Conservation (phyloP, 495 filamentous ascomycete species). For the Bombardia bombarda region DNA sequence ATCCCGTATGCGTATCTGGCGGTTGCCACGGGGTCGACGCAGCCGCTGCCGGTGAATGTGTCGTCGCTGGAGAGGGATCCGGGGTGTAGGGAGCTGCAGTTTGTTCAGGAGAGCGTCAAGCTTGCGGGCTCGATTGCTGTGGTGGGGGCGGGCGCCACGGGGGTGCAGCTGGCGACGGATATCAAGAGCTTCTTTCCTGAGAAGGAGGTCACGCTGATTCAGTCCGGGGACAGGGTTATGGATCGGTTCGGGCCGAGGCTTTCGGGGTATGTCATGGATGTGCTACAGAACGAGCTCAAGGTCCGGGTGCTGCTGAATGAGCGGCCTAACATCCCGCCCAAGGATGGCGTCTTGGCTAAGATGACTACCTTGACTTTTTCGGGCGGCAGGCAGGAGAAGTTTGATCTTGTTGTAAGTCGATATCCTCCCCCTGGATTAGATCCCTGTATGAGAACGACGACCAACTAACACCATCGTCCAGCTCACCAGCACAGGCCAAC, state of each 20-base stretch:
- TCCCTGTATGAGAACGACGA: background rate
- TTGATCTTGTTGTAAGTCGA: conserved; percentile 31
- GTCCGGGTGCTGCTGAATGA: conserved; percentile 34
- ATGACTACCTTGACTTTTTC: conserved; percentile 15
- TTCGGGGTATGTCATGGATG: conserved; percentile 35
- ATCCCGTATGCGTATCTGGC: conserved; percentile 48
- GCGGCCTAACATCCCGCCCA: conserved; percentile 10
- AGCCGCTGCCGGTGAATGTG: conserved; percentile 42
- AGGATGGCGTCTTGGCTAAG: conserved; percentile 8
- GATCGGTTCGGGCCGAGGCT: conserved; percentile 42
- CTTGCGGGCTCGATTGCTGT: conserved; percentile 36
- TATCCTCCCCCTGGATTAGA: conserved; percentile 1
- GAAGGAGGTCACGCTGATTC: conserved; percentile 50
- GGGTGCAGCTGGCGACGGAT: conserved; percentile 54
- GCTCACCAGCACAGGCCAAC: conserved; percentile 46
- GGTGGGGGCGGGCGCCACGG: conserved; percentile 54
- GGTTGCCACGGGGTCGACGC: conserved; percentile 42
- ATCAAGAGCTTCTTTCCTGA: conserved; percentile 50
- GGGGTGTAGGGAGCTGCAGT: conserved; percentile 4
- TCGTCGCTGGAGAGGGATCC: conserved; percentile 29
- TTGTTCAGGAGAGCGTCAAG: conserved; percentile 16
- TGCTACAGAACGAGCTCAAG: conserved; percentile 31
- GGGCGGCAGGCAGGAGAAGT: conserved; percentile 20
- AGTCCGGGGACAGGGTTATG: conserved; percentile 47
- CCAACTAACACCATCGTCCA: background rate